These are phyloP conservation scores for Penicillium sp. DNA, from an alignment of 2,329 filamentous ascomycete genomes.

Conservation along the genomic window DNA sequence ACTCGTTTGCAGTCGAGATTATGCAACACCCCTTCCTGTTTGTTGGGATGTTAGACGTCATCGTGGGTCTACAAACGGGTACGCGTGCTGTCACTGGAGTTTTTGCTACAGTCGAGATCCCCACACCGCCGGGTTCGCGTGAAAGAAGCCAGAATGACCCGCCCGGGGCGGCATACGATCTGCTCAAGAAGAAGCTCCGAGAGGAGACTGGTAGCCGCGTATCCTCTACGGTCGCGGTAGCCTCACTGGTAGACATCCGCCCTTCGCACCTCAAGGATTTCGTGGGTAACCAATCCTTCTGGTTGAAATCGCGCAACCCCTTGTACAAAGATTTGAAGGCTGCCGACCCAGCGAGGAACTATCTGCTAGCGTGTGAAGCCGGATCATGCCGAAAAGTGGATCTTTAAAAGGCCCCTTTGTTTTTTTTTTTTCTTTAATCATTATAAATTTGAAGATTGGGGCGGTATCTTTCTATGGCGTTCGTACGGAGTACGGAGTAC, in stretches of 20 bases:
- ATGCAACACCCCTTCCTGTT: slow-evolving; percentile 93
- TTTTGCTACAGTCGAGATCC: slow-evolving; percentile 40
- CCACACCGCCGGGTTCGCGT: slow-evolving; percentile 7
- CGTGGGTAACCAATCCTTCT: slow-evolving; percentile 36
- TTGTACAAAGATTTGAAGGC: slow-evolving; percentile 39
- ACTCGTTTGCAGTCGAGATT: slow-evolving; percentile 87
- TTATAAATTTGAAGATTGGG: neutral
- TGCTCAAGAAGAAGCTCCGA: slow-evolving; percentile 33
- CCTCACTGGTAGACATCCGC: slow-evolving; percentile 39
- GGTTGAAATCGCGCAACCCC: slow-evolving; percentile 39
- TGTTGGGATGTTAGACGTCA: slow-evolving; percentile 71
- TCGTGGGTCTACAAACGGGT: slow-evolving; percentile 74
- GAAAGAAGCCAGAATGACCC: slow-evolving; percentile 19
- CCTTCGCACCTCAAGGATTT: slow-evolving; percentile 35
- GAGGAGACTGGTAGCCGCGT: slow-evolving; percentile 33
- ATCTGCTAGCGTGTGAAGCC: slow-evolving; percentile 40
- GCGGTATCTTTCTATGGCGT: neutral
- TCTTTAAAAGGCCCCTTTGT: slow-evolving; percentile 20
- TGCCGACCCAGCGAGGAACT: slow-evolving; percentile 35
- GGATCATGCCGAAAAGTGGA: slow-evolving; percentile 38
- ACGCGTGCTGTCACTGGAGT: slow-evolving; percentile 60
- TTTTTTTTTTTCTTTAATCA: neutral
- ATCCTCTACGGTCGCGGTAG: slow-evolving; percentile 33
- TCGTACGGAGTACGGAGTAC: neutral
- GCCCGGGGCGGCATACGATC: slow-evolving; percentile 28